These are phyloP conservation scores for Aureobasidium subglaciale DNA, from an alignment of 2,329 filamentous ascomycete species.

Conservation along the genomic window DNA sequence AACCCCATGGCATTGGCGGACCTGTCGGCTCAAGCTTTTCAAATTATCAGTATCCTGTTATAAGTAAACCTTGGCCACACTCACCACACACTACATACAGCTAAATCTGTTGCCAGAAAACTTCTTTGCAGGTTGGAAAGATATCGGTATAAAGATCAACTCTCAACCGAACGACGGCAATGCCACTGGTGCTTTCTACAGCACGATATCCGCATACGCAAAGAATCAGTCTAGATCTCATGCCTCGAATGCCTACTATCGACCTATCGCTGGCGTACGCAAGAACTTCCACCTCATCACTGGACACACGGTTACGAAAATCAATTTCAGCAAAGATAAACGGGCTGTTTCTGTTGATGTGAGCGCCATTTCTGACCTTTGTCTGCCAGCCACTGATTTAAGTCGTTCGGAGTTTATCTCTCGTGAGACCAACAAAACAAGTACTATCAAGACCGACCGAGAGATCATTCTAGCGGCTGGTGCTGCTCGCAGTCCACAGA, in stretches of 20 bases:
- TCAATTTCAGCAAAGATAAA: neutral
- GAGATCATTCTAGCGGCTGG: slow-evolving; percentile 33
- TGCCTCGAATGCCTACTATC: slow-evolving; percentile 28
- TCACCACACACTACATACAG: too few relatives aligned
- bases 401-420: slow-evolving; percentile 17
- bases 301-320: slow-evolving; percentile 20
- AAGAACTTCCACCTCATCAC: slow-evolving; percentile 28
- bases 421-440: neutral
- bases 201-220: slow-evolving; percentile 30
- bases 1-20: slow-evolving; percentile 18
- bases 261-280: slow-evolving; percentile 24
- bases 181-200: slow-evolving; percentile 30
- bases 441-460: slow-evolving; percentile 1
- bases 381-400: neutral
- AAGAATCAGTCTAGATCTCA: slow-evolving; percentile 29
- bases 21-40: slow-evolving; percentile 20
- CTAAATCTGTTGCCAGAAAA: too few relatives aligned
- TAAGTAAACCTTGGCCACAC: slow-evolving; percentile 18
- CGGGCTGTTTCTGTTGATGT: neutral
- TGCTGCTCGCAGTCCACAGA: slow-evolving; percentile 27
- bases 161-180: slow-evolving; percentile 19
- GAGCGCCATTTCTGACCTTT: neutral
- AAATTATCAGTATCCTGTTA: slow-evolving; percentile 20
- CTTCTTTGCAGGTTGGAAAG: slow-evolving; percentile 19
- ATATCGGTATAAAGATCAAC: slow-evolving; percentile 16